Evolutionary conservation across 2,329 filamentous ascomycete species (phyloP).

Genomic region (Aspergillus clavatus): DNA sequence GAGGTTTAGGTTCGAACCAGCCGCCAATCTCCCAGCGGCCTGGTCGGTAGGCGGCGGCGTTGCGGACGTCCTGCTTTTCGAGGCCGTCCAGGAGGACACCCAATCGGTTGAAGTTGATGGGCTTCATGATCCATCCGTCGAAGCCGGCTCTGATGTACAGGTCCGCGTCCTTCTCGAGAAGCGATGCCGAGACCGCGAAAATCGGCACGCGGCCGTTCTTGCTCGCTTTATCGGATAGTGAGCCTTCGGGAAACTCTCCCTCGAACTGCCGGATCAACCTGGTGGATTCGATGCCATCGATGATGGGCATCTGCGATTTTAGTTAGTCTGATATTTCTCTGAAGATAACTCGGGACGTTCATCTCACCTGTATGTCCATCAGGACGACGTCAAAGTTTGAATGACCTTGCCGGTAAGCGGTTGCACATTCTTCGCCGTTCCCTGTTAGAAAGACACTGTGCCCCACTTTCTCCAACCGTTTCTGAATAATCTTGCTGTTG

Average conservation of each 20-base stretch:
- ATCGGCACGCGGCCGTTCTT: conserved; percentile 68
- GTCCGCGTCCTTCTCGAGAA: conserved; percentile 68
- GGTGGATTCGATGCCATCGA: conserved; percentile 75
- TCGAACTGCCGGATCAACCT: conserved; percentile 78
- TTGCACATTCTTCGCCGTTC: conserved; percentile 81
- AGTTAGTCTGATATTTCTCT: conserved; percentile 1
- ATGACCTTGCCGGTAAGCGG: conserved; percentile 59
- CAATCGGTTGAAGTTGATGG: conserved; percentile 73
- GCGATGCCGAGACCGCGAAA: conserved; percentile 80
- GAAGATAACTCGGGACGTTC: conserved; percentile 45
- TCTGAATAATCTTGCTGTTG: conserved; percentile 76
- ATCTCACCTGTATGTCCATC: conserved; percentile 85
- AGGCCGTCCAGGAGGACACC: conserved; percentile 65
- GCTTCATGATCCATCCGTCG: conserved; percentile 86
- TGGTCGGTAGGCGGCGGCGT: conserved; percentile 62
- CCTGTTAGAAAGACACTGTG: conserved; percentile 68
- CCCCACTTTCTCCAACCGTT: conserved; percentile 70
- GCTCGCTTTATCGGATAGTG: conserved; percentile 56
- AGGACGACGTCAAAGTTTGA: conserved; percentile 69
- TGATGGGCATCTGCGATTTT: conserved; percentile 75
- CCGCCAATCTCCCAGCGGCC: conserved; percentile 82
- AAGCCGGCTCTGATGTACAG: conserved; percentile 74
- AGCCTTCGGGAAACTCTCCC: conserved; percentile 48
- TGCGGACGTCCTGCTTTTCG: conserved; percentile 54
- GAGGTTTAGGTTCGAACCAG: conserved; percentile 56